Conservation (phyloP, 139 green algal genomes). For the Chlorella sp. region DNA sequence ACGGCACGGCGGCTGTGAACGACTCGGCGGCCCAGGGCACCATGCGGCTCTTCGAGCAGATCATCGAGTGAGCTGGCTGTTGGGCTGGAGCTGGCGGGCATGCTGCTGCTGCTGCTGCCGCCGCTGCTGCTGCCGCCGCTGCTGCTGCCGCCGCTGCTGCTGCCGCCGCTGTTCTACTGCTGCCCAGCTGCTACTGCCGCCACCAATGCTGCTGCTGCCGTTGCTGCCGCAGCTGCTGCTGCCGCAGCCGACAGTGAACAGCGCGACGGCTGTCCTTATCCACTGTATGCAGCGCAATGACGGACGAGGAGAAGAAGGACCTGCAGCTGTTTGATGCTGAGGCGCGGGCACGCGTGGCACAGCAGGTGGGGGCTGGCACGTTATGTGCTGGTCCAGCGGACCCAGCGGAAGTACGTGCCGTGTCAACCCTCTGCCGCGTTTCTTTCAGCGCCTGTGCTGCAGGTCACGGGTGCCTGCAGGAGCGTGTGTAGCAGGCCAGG, state of each 20-base stretch:
- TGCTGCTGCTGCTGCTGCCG: not conserved
- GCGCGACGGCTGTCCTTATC: not conserved
- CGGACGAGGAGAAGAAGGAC: conserved; percentile 28
- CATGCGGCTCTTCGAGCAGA: conserved; percentile 38
- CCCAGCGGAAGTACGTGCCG: too few relatives aligned
- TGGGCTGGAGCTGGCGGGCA: not conserved
- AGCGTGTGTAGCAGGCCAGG: not conserved
- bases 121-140: too few relatives aligned
- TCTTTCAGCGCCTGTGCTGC: too few relatives aligned
- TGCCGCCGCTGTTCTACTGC: not conserved
- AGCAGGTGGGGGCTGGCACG: conserved; percentile 1
- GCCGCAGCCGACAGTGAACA: not conserved
- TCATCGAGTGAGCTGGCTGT: conserved; percentile 28
- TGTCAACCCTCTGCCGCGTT: too few relatives aligned
- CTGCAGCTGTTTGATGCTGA: conserved; percentile 18
- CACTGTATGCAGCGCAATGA: conserved; percentile 20
- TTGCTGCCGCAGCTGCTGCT: not conserved
- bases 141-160: too few relatives aligned
- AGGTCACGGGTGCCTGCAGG: not conserved
- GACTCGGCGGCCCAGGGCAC: conserved; percentile 33
- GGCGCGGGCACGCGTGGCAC: conserved; percentile 17
- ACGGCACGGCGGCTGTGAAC: conserved; percentile 8
- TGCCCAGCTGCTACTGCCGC: not conserved
- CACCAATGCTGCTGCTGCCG: not conserved
- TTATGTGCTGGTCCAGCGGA: too few relatives aligned